Conservation (phyloP, 257 asterid species). For the Eucommia ulmoides region DNA sequence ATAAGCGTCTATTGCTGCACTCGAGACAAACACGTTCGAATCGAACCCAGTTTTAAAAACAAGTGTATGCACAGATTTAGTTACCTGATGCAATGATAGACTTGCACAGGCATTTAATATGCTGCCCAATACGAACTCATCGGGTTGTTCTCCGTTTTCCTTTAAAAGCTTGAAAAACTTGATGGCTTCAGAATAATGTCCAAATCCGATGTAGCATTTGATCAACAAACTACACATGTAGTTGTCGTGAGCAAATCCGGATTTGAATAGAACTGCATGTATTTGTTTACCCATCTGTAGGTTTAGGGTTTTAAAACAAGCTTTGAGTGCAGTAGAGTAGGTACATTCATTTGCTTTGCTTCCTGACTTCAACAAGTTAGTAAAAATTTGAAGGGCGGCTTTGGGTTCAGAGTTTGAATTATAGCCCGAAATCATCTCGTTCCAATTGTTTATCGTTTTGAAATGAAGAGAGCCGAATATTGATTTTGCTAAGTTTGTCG, state of each 20-base stretch:
- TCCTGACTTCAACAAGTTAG: not conserved
- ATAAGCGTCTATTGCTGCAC: conserved; percentile 13
- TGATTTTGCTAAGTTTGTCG: not conserved
- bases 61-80: conserved; percentile 8
- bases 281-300: conserved; percentile 7
- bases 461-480: not conserved
- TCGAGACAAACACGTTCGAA: conserved; percentile 1
- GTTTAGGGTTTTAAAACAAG: conserved; percentile 7
- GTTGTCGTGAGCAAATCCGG: conserved; percentile 4
- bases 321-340: conserved; percentile 1
- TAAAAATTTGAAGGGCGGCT: conserved; percentile 5
- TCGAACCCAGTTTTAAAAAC: conserved; percentile 10
- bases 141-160: conserved; percentile 4
- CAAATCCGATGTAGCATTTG: not conserved
- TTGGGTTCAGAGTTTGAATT: not conserved
- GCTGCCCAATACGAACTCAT: conserved; percentile 10
- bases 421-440: conserved; percentile 9
- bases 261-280: conserved; percentile 6
- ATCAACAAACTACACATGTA: conserved; percentile 4
- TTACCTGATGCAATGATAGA: conserved; percentile 6
- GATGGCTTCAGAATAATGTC: conserved; percentile 5
- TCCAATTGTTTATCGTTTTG: not conserved
- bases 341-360: not conserved
- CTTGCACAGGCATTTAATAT: conserved; percentile 6
- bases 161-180: conserved; percentile 2